Percentiles rank a stretch among this genome's conserved stretches.
phyloP scores from a whole-genome alignment of 2,329 filamentous ascomycete genomes.

The Fusarium irregulare region DNA sequence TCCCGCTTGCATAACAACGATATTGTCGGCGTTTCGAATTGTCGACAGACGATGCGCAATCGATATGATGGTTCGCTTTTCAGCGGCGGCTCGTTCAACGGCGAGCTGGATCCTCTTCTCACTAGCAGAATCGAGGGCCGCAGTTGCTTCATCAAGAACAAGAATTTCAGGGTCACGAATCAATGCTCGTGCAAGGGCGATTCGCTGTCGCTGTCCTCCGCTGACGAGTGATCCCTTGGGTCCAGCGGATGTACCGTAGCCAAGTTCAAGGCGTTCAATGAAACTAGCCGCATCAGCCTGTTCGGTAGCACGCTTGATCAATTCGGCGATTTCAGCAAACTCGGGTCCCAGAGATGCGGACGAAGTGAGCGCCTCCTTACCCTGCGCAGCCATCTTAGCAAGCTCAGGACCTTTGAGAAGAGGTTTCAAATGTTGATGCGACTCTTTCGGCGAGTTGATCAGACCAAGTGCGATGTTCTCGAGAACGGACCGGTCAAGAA shows the following conservation, averaged over 20 bases:
- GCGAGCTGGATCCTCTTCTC: slow-evolving; percentile 65
- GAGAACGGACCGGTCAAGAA: slow-evolving; percentile 59
- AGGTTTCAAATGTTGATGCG: slow-evolving; percentile 55
- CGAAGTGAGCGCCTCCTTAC: slow-evolving; percentile 59
- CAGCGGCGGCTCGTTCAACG: slow-evolving; percentile 55
- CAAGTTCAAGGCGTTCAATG: slow-evolving; percentile 64
- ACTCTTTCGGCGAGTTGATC: slow-evolving; percentile 50
- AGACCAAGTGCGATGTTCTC: slow-evolving; percentile 62
- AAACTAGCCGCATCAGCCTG: slow-evolving; percentile 70
- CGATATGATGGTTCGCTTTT: slow-evolving; percentile 71
- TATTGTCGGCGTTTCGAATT: slow-evolving; percentile 72
- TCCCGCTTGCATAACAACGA: slow-evolving; percentile 73
- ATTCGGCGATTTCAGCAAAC: slow-evolving; percentile 58
- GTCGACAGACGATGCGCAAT: slow-evolving; percentile 73
- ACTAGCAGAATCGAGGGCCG: slow-evolving; percentile 68
- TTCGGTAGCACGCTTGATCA: slow-evolving; percentile 63
- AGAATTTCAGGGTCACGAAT: slow-evolving; percentile 67
- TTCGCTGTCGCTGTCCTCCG: slow-evolving; percentile 69
- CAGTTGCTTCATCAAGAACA: slow-evolving; percentile 71
- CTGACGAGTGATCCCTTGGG: slow-evolving; percentile 65
- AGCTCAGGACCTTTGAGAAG: slow-evolving; percentile 62
- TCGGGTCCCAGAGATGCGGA: slow-evolving; percentile 57
- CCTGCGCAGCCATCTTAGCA: slow-evolving; percentile 62
- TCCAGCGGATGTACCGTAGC: slow-evolving; percentile 65
- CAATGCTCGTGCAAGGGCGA: slow-evolving; percentile 68